Evolutionary conservation across 2,329 filamentous ascomycete species (phyloP).

Genomic region (Penicillium sp.): DNA sequence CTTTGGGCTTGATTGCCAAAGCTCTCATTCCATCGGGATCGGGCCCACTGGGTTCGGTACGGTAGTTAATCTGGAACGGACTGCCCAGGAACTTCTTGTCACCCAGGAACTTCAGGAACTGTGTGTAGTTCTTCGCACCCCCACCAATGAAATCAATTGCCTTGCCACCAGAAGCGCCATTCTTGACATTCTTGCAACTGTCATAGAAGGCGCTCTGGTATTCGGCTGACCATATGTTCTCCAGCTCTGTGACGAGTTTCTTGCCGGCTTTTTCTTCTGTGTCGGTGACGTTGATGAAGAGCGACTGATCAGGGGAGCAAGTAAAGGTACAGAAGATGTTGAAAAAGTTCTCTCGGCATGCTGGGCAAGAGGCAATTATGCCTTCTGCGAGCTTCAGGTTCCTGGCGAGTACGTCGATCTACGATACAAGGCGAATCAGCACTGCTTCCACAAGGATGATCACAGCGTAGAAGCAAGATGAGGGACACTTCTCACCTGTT

Average conservation of each 20-base stretch:
- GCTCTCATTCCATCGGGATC: conserved; percentile 66
- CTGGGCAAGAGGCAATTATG: conserved; percentile 88
- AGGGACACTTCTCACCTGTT: conserved; percentile 56
- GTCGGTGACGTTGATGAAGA: conserved; percentile 88
- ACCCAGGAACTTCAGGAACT: conserved; percentile 85
- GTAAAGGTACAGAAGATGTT: conserved; percentile 98
- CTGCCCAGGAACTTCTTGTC: conserved; percentile 86
- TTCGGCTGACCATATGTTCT: conserved; percentile 77
- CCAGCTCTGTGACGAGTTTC: conserved; percentile 75
- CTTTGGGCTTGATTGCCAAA: conserved; percentile 66
- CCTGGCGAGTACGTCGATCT: conserved; percentile 73
- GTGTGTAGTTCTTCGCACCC: conserved; percentile 81
- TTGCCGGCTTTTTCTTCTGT: conserved; percentile 55
- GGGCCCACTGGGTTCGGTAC: conserved; percentile 54
- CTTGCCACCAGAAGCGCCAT: conserved; percentile 85
- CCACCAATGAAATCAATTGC: conserved; percentile 96
- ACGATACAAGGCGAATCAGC: conserved; percentile 15
- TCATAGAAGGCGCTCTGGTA: conserved; percentile 88
- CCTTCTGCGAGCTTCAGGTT: conserved; percentile 83
- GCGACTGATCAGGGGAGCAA: conserved; percentile 91
- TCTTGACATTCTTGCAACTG: conserved; percentile 99
- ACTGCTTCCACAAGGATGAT: not conserved
- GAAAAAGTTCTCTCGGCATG: conserved; percentile 97
- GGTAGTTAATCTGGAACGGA: conserved; percentile 96
- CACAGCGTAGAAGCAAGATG: not conserved